Base-by-base conservation (phyloP, 768 basidiomycete species). In the Amanita polypyramis region DNA sequence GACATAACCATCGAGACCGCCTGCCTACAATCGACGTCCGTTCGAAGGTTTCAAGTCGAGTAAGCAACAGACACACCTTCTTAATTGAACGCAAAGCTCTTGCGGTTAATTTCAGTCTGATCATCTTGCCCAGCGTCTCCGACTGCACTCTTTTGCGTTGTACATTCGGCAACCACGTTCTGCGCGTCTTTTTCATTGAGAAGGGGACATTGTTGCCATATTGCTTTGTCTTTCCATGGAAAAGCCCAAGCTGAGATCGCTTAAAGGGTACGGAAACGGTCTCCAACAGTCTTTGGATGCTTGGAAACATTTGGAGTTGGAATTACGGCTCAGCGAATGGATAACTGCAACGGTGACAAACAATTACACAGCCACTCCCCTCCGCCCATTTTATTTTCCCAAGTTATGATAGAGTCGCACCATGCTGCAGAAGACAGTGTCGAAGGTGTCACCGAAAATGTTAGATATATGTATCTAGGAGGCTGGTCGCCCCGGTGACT, bases 161-260 rank as follows among this genome's bases (percentile, higher is more conserved):
- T 19, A 91, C 74, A 64, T 94, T 94, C 30, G 91, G 91, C 9
- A 90, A 70, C 91, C 91, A 94, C 37, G 83, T 76, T 34, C 91
- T 73, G 43, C 85, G 81, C 20, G 92, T 92, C 69, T 92, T 93
- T 61, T 84, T 76, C 60, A 83, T 82, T 19, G 90, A 92, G 63
- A 89, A 84, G 0, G 91, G 89, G 41, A 93, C 88, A 59, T 83
- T 92, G 71, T 93, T 92, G 20, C 91, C 91, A 54, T 79, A 79
- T 57, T 80, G 82, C 56, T 81, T 87, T 47, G 69, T 77, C 60
- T 81, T 84, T 12, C 89, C 89, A 47, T 90, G 86, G 59, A 85
- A 92, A 1, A 94, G 79, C 47, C 89, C 90, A 2, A 77, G 67
- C 55, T 90, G 80, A 1, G 85, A 68, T 36, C 87, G 82, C 60